Evolutionary conservation across 768 basidiomycete genomes (phyloP).

Genomic region (Tricholoma furcatifolium): DNA sequence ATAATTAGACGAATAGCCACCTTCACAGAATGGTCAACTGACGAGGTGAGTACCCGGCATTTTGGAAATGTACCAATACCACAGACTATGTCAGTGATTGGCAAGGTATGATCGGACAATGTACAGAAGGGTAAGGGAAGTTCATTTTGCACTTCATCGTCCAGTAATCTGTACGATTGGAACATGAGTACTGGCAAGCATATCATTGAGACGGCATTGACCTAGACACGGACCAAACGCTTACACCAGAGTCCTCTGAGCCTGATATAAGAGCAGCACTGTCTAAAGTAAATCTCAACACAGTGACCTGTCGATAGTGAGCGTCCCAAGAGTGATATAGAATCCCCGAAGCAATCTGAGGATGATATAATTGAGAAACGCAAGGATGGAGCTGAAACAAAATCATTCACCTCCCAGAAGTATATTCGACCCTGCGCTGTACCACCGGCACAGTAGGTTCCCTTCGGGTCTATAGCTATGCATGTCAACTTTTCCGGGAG

Average conservation of each 20-base stretch:
- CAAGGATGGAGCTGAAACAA: not conserved
- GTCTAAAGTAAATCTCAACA: slow-evolving; percentile 81
- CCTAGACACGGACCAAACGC: slow-evolving; percentile 90
- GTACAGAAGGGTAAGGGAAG: slow-evolving; percentile 75
- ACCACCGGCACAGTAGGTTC: slow-evolving; percentile 83
- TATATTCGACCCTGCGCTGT: slow-evolving; percentile 88
- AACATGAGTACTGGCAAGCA: slow-evolving; percentile 1
- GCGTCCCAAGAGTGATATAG: slow-evolving; percentile 92
- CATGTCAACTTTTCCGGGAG: slow-evolving; percentile 89
- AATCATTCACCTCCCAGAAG: slow-evolving; percentile 82
- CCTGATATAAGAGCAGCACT: slow-evolving; percentile 80
- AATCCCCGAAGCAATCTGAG: slow-evolving; percentile 88
- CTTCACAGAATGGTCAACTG: slow-evolving; percentile 90
- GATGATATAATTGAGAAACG: slow-evolving; percentile 2
- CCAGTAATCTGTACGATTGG: slow-evolving; percentile 58
- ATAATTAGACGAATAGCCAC: slow-evolving; percentile 34
- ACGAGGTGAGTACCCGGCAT: slow-evolving; percentile 77
- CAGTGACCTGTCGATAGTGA: slow-evolving; percentile 88
- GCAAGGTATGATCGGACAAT: slow-evolving; percentile 89
- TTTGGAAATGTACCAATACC: slow-evolving; percentile 79
- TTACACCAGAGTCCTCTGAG: slow-evolving; percentile 87
- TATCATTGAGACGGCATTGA: slow-evolving; percentile 35
- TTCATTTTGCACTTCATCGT: slow-evolving; percentile 72
- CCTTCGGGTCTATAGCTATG: slow-evolving; percentile 69
- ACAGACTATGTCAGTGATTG: slow-evolving; percentile 78